Evolutionary conservation across 2,329 filamentous ascomycete species (phyloP).

Genomic region (Sporothrix variecibatus): DNA sequence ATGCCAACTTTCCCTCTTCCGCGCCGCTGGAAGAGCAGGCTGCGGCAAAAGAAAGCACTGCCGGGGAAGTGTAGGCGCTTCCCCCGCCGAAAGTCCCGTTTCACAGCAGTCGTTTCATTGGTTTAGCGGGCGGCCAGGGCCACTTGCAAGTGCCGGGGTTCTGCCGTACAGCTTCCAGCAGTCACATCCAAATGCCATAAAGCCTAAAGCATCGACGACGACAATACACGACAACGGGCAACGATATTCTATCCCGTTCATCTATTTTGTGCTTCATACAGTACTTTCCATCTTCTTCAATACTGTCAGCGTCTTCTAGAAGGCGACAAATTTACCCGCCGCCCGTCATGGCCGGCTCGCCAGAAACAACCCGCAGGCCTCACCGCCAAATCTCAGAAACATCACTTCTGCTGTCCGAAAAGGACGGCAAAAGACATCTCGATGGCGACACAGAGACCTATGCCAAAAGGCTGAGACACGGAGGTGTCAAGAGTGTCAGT

Average conservation of each 20-base stretch:
- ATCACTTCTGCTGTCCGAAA: background rate
- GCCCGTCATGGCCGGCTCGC: constrained; percentile 10
- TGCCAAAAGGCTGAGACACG: background rate
- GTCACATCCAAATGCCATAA: background rate
- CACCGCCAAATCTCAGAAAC: constrained; percentile 5
- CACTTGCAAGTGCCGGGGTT: constrained; percentile 9
- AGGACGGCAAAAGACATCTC: background rate
- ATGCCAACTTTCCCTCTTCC: background rate
- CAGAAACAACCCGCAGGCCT: background rate
- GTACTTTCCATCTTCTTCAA: background rate
- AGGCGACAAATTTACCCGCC: background rate
- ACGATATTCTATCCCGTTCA: background rate
- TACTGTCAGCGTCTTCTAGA: background rate
- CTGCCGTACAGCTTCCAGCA: background rate
- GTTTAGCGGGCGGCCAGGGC: background rate
- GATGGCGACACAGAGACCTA: fast-evolving
- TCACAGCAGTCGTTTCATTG: background rate
- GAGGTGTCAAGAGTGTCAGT: background rate
- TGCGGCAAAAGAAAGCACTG: background rate
- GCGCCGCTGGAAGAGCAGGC: background rate
- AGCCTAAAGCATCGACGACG: background rate
- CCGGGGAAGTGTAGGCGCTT: background rate
- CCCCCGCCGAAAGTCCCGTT: background rate
- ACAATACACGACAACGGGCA: background rate
- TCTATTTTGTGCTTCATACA: background rate